phyloP scores from a whole-genome alignment of 495 filamentous ascomycete species.

The Penicillium paradoxum region DNA sequence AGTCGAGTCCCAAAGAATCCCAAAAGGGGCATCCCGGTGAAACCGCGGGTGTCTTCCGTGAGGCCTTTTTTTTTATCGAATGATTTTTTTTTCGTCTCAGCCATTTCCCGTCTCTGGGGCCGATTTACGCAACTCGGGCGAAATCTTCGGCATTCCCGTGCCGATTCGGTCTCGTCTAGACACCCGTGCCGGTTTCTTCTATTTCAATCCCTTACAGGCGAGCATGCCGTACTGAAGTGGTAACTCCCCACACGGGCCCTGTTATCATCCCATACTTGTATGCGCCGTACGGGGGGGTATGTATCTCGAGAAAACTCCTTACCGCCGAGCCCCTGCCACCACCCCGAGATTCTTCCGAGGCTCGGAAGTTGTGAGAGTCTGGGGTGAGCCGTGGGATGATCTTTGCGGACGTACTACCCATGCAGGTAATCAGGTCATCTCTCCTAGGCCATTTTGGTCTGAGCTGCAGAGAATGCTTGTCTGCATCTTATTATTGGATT shows the following conservation, averaged over 20 bases:
- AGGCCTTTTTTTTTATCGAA: background rate
- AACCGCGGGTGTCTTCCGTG: conserved; percentile 13
- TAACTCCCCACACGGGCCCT: background rate
- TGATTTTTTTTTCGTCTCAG: background rate
- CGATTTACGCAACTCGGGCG: conserved; percentile 5
- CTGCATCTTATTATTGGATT: background rate
- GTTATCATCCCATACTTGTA: background rate
- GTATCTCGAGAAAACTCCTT: no score
- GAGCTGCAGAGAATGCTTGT: background rate
- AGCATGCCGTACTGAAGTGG: background rate
- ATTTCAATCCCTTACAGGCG: background rate
- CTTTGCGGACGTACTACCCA: background rate
- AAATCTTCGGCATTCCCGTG: conserved; percentile 11
- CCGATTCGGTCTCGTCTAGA: conserved; percentile 17
- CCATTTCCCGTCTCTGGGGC: background rate
- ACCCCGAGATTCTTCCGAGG: conserved; percentile 22
- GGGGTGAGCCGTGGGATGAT: conserved; percentile 7
- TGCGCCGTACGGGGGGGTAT: background rate
- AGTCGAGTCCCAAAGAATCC: conserved; percentile 6
- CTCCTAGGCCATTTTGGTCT: background rate
- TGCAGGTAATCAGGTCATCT: conserved; percentile 4
- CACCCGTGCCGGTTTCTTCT: background rate
- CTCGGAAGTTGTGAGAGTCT: conserved; percentile 12
- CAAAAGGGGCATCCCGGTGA: conserved; percentile 15
- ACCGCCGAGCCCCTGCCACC: background rate